A percentile compares a stretch with the other conserved stretches of the same genome.
Conservation (phyloP, 257 asterid species). For the Solanum sitiens region DNA sequence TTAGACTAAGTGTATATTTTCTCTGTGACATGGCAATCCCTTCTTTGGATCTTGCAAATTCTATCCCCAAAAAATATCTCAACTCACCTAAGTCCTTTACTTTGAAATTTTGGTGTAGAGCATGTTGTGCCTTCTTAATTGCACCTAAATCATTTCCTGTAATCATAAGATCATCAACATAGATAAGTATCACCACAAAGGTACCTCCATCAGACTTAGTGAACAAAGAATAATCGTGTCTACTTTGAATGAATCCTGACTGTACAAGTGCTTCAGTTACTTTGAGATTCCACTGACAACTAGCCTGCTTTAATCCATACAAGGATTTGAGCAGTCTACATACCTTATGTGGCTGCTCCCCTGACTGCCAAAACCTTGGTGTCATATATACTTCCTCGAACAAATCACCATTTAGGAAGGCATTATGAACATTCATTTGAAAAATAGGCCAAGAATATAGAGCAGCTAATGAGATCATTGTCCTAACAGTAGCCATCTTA, state of each 20-base stretch:
- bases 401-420: not conserved
- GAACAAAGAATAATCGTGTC: not conserved
- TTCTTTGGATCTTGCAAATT: not conserved
- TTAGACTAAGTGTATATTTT: too few species aligned
- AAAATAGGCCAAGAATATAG: not conserved
- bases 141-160: not conserved
- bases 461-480: not conserved
- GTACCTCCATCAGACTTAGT: not conserved
- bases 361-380: not conserved
- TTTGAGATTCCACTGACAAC: not conserved
- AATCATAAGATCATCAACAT: not conserved
- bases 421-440: not conserved
- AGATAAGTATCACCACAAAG: not conserved
- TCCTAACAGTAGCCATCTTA: not conserved
- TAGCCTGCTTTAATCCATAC: not conserved
- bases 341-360: not conserved
- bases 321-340: not conserved
- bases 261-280: not conserved
- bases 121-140: not conserved
- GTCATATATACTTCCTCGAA: not conserved
- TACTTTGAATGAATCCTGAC: not conserved
- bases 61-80: not conserved
- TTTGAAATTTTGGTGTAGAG: not conserved
- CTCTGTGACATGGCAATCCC: not conserved
- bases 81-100: not conserved